Conservation (phyloP, 2,329 filamentous ascomycete species). For the Xylaria sp. region DNA sequence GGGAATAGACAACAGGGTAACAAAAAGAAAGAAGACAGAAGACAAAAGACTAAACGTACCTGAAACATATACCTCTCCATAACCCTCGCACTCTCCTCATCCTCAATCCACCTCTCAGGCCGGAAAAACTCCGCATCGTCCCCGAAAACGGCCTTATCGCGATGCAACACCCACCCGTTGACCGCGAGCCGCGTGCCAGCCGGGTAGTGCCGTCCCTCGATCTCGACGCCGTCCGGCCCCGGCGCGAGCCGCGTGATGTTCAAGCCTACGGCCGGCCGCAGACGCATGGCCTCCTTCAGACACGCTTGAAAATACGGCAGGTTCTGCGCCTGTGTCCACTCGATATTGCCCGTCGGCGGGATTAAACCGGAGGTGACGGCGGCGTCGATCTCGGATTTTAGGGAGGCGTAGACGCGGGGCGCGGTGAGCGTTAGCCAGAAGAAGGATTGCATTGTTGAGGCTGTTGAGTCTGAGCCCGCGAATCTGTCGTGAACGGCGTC, state of each 20-base stretch:
- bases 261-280: constrained; percentile 66
- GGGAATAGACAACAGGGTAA: neutral
- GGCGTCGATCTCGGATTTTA: constrained; percentile 58
- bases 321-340: constrained; percentile 60
- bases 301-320: constrained; percentile 68
- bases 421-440: constrained; percentile 62
- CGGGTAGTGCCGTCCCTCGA: constrained; percentile 63
- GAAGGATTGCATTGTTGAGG: constrained; percentile 68
- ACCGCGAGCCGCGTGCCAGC: constrained; percentile 64
- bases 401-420: constrained; percentile 53
- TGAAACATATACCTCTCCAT: constrained; percentile 69
- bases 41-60: constrained; percentile 51
- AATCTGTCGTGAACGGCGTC: constrained; percentile 55
- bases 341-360: constrained; percentile 56
- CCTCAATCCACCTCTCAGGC: constrained; percentile 66
- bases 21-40: neutral
- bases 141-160: constrained; percentile 61
- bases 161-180: constrained; percentile 65
- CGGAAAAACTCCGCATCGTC: constrained; percentile 62
- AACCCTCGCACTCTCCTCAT: constrained; percentile 55
- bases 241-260: constrained; percentile 65
- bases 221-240: constrained; percentile 58
- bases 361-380: constrained; percentile 54
- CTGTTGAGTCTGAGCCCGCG: constrained; percentile 70
- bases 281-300: constrained; percentile 65